These are phyloP conservation scores for Fusarium sp. DNA, from an alignment of 2,329 filamentous ascomycete species.

Conservation along the genomic window DNA sequence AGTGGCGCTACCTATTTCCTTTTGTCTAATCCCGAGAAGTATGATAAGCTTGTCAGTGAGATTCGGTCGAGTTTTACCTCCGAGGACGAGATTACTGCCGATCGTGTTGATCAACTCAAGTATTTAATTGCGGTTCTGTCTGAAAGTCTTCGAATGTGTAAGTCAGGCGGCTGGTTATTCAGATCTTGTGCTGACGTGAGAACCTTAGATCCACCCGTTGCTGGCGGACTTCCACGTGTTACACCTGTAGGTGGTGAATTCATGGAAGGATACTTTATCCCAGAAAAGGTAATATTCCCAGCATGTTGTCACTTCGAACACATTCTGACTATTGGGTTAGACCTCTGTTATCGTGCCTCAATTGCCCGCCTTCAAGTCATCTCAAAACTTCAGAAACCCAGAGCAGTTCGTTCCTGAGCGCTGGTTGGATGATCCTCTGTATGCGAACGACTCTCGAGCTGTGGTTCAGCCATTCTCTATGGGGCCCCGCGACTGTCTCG, in stretches of 20 bases:
- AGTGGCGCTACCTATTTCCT: slow-evolving; percentile 2
- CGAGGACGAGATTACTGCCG: slow-evolving; percentile 3
- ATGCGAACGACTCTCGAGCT: background rate
- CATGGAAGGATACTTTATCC: slow-evolving; percentile 4
- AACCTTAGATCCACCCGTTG: background rate
- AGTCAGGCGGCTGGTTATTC: fast-evolving
- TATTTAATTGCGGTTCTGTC: background rate
- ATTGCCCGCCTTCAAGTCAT: background rate
- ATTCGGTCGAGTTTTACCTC: background rate
- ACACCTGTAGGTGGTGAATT: background rate
- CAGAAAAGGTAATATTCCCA: background rate
- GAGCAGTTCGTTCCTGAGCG: slow-evolving; percentile 6
- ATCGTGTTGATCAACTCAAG: background rate
- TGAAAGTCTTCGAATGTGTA: slow-evolving; percentile 6
- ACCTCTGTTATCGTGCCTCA: background rate
- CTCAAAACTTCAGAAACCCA: background rate
- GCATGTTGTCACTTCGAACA: fast-evolving
- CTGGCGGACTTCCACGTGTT: background rate
- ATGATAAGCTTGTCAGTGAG: background rate
- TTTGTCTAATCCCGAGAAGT: background rate
- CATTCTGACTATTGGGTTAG: background rate
- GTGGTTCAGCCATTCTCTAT: background rate
- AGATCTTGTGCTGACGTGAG: background rate
- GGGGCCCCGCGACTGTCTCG: slow-evolving; percentile 8
- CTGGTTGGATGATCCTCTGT: background rate